Base-by-base conservation (phyloP, 2,329 filamentous ascomycete species). In the Trichophaea hybrida region DNA sequence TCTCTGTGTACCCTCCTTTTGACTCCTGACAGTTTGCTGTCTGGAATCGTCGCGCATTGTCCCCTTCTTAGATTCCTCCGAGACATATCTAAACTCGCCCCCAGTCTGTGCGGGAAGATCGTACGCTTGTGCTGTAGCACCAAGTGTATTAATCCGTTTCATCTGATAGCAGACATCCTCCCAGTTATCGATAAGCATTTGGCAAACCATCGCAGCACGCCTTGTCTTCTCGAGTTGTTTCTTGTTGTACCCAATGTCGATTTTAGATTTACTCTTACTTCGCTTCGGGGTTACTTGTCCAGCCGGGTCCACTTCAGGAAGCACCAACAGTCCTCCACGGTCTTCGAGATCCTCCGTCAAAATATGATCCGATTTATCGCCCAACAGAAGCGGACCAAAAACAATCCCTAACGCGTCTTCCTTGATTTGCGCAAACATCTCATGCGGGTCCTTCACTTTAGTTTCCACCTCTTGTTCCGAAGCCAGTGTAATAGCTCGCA, bases 171-270 rank as follows among this genome's bases (percentile, higher is more conserved):
- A 79, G 8, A 84, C 75, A 52, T 83, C 80, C 60, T 78, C 74
- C 83, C 83, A 86, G 63, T 84, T 77, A 1, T 76, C 73, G 53
- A 85, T 80, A 4, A 86, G 72, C 81, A 85, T 84, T 69, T 84
- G 80, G 0, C 80, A 74, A 34, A 85, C 65, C 34, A 61, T 44
- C 38, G 64, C 64, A 38, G 64, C 64, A 43, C 65, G 51, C 64
- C 70, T 74, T 44, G 69, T 72, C 55, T 68, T 74, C 55, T 75
- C 74, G 57, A 72, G 74, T 62, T 71, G 73, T 33, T 72, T 71
- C 60, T 72, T 76, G 5, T 74, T 74, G 67, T 62, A 51, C 64
- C 67, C 64, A 68, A 68, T 34, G 38, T 57, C 62, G 31, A 61
- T 57, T 40, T 60, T 61, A 34, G 52, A 32, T 8, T 54, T 60